Base-by-base conservation (phyloP, 202 grass and related monocot genomes). In the Dendrocalamus latiflorus region DNA sequence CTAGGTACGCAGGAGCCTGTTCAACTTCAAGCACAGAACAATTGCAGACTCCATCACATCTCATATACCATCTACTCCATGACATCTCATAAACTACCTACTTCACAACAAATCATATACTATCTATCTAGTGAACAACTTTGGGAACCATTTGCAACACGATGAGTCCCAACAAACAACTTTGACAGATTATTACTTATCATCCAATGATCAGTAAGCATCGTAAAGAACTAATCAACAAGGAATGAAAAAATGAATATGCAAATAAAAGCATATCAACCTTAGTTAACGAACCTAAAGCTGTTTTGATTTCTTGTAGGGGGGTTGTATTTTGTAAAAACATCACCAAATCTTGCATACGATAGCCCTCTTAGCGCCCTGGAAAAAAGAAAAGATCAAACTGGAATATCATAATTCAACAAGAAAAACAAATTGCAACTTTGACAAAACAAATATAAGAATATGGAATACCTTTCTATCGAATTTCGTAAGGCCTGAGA, bases 341-440 rank as follows among this genome's bases (percentile, higher is more conserved):
- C 89, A 76, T 98, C 93, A 66, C 95, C 95, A 63, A 95, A 98
- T 85, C 95, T 91, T 70, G 92, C 95, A 78, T 95, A 98, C 1
- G 95, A 98, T 78, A 95, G 82, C 22, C 83, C 89, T 82, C 56
- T 93, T 72, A 98, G 72, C 48, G 95, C 81, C 90, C 95, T 98
- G 87, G 41, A 74, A 45, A 79, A 75, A 78, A 72, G 34, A 67
- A 77, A 83, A 43, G 6, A 83, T 60, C 68, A 68, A 66, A 21
- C 11, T 83, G 28, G 10, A 72, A 45, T 51, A 28, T 76, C 25
- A 63, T 72, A 79, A 24, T 26, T 75, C 57, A 74, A 75, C 20
- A 68, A 77, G 54, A 62, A 3, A 58, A 45, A 78, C 6, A 83
- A 55, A 54, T 43, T 58, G 62, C 33, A 77, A 47, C 25, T 88